A percentile compares a stretch with the other conserved stretches of the same genome.
Conservation (phyloP, 768 basidiomycete species). For the Leucosporidium yakuticum region DNA sequence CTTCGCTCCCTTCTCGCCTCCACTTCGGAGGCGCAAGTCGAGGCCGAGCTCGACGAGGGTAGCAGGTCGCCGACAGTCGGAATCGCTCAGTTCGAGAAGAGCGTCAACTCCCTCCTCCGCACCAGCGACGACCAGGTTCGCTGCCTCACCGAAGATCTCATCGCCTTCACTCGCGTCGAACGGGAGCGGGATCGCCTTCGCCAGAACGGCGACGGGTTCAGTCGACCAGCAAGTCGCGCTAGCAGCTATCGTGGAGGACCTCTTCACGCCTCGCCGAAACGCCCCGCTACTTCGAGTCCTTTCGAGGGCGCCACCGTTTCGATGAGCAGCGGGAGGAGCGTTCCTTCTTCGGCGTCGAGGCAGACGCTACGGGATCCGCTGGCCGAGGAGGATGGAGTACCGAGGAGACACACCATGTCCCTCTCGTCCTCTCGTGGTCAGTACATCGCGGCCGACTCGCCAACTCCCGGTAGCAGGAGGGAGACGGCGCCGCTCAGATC, state of each 20-base stretch:
- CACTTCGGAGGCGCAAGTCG: slow-evolving; percentile 21
- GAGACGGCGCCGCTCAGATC: background rate
- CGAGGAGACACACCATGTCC: background rate
- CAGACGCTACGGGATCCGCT: background rate
- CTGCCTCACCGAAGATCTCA: slow-evolving; percentile 22
- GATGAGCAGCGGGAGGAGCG: slow-evolving; percentile 19
- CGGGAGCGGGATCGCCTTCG: slow-evolving; percentile 8
- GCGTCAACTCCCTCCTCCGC: slow-evolving; percentile 16
- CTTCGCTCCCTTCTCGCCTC: slow-evolving; percentile 4
- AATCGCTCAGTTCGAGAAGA: slow-evolving; percentile 22
- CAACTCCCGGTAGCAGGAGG: background rate
- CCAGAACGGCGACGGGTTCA: slow-evolving; percentile 6
- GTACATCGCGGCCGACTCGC: background rate
- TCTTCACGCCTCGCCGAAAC: slow-evolving; percentile 11
- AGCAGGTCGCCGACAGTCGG: background rate
- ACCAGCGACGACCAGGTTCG: slow-evolving; percentile 33
- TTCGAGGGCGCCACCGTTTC: slow-evolving; percentile 21
- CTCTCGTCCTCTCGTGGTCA: background rate
- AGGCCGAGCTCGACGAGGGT: slow-evolving; percentile 21
- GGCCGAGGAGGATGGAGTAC: slow-evolving; percentile 1
- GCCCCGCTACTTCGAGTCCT: slow-evolving; percentile 9
- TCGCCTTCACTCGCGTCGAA: background rate
- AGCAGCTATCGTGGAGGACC: background rate
- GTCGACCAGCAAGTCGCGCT: slow-evolving; percentile 15
- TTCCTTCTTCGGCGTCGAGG: background rate